A percentile compares a stretch with the other conserved stretches of the same genome.
Evolutionary conservation across 2,329 filamentous ascomycete genomes (phyloP).

Genomic region (Clonostachys solani): DNA sequence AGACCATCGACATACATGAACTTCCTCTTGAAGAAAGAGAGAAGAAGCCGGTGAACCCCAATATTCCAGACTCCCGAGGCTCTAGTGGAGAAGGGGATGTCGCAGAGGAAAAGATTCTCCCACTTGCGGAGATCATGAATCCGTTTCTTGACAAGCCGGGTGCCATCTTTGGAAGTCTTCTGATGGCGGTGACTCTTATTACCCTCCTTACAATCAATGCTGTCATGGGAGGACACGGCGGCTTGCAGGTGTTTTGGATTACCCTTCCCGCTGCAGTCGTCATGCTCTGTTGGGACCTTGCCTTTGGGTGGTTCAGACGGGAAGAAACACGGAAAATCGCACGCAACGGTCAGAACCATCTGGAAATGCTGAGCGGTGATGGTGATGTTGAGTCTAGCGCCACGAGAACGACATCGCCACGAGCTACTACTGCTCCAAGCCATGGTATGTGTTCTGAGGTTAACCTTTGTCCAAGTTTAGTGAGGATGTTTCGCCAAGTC

Average conservation of each 20-base stretch:
- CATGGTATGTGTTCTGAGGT: too few species aligned
- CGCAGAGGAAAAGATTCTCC: conserved; percentile 42
- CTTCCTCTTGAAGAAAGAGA: conserved; percentile 52
- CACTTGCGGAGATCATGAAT: conserved; percentile 71
- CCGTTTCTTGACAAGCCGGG: conserved; percentile 66
- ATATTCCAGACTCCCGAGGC: conserved; percentile 58
- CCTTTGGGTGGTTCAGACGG: conserved; percentile 58
- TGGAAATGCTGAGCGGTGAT: too few species aligned
- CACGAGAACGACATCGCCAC: too few species aligned
- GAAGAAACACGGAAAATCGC: conserved; percentile 61
- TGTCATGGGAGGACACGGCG: conserved; percentile 38
- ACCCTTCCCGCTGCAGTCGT: conserved; percentile 65
- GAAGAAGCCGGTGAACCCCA: conserved; percentile 63
- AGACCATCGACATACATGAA: conserved; percentile 63
- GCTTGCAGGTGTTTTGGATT: conserved; percentile 61
- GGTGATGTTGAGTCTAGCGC: too few species aligned
- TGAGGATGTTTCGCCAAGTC: too few species aligned
- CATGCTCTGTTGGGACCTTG: conserved; percentile 66
- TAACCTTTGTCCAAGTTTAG: too few species aligned
- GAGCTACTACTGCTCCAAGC: too few species aligned
- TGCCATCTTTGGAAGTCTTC: conserved; percentile 56
- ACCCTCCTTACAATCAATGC: conserved; percentile 65
- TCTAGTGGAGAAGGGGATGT: conserved; percentile 28
- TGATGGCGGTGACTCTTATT: conserved; percentile 66
- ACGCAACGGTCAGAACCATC: neutral